Conservation (phyloP, 768 basidiomycete genomes). For the Royoungia palumana region DNA sequence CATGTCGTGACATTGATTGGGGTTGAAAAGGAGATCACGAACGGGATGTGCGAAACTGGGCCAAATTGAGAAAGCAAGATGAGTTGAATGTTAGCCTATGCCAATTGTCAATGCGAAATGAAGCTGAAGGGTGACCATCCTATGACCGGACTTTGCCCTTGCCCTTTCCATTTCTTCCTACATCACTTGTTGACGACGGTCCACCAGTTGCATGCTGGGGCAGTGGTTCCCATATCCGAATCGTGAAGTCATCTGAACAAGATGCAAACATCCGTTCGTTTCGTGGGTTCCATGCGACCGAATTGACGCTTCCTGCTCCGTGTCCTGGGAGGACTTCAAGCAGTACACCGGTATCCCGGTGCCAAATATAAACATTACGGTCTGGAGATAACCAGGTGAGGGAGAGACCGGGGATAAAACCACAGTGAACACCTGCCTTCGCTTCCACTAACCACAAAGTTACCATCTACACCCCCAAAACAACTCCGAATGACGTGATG, state of each 20-base stretch:
- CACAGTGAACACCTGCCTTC: constrained; percentile 61
- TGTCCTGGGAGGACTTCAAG: constrained; percentile 91
- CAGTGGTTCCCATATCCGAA: constrained; percentile 83
- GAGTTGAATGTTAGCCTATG: constrained; percentile 28
- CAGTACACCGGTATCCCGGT: constrained; percentile 76
- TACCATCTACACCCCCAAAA: constrained; percentile 87
- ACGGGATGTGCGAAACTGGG: constrained; percentile 18
- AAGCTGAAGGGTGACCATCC: constrained; percentile 26
- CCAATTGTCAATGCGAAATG: constrained; percentile 28
- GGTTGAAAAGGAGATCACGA: constrained; percentile 17
- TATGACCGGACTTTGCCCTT: constrained; percentile 61
- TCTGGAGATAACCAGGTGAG: constrained; percentile 48
- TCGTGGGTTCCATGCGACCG: constrained; percentile 93
- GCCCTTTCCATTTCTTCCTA: constrained; percentile 48
- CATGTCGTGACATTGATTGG: constrained; percentile 27
- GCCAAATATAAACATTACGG: constrained; percentile 93
- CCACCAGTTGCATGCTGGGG: constrained; percentile 20
- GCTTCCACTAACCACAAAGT: constrained; percentile 90
- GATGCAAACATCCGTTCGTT: constrained; percentile 93
- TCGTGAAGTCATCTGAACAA: constrained; percentile 88
- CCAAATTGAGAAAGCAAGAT: constrained; percentile 24
- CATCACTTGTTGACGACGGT: constrained; percentile 18
- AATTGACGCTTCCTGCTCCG: constrained; percentile 86
- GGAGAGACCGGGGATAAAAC: not conserved
- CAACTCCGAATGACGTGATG: constrained; percentile 87